Base-by-base conservation (phyloP, 352 stramenopile genomes). In the Phytophthora fragariaefolia region DNA sequence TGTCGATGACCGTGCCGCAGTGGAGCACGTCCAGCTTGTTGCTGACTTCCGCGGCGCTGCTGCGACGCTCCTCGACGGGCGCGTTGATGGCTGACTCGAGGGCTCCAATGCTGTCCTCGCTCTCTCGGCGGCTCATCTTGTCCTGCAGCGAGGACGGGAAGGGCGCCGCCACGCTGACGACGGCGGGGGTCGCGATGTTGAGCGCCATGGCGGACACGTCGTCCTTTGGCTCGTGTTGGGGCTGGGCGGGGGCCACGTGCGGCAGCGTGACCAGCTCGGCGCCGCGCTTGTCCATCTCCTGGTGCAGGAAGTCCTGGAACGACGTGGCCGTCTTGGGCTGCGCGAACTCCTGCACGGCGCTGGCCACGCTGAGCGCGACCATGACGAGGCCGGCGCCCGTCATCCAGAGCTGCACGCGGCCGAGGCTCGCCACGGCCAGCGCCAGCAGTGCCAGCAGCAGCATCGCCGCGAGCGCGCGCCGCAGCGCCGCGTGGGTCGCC, bases 1-100 rank as follows among this genome's bases (percentile, higher is more conserved):
- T 82, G 58, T 92, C 82, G 66, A 92, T 92, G 38, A 92, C 76
- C 22, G 84, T 92, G 45, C 84, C 84, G 47, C 82, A 92, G 74
- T 92, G 81, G 48, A 91, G 66, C 46, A 90, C 80, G 18, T 84
- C 75, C n/a, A 92, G 66, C 61, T 82, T 87, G 60, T 73, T 87
- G 49, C 69, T 69, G 17, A 78, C 51, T 55, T 88, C 77, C 10
- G 62, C 52, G n/a, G 22, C 49, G 40, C 28, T 74, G 57, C 59
- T 74, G 24, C 38, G 53, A 18, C 30, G 57, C 18, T 63, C 56
- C 9, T 66, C 58, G 3, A 65, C 34, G 12, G 68, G 67, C 49
- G 53, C 38, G 32, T 63, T 69, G 22, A 73, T 50, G 1, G 66
- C 66, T 9, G 66, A 75, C 51, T 80, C 66, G 6, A 80, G 42